Percentiles rank a stretch among this genome's conserved stretches.
These are phyloP conservation scores for Ensete ventricosum DNA, from an alignment of 176 grass and related monocot genomes.

Conservation along the genomic window DNA sequence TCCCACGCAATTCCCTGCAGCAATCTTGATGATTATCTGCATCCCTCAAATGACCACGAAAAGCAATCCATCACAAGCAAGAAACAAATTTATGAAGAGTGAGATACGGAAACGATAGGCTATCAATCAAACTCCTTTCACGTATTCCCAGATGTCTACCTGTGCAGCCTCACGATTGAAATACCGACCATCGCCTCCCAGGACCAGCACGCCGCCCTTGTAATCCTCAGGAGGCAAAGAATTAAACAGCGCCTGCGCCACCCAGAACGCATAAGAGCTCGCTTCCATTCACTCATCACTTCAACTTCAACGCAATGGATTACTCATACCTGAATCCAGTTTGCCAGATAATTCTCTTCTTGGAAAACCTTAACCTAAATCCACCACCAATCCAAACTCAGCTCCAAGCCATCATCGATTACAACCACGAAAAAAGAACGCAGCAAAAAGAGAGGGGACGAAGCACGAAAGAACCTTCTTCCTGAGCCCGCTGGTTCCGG, in stretches of 20 bases:
- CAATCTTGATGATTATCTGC: constrained; percentile 84
- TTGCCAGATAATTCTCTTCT: constrained; percentile 79
- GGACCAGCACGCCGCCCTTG: constrained; percentile 55
- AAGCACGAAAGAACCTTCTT: constrained; percentile 46
- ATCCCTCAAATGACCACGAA: background rate
- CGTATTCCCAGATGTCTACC: constrained; percentile 16
- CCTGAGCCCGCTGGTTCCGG: constrained; percentile 75
- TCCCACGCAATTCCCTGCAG: constrained; percentile 78
- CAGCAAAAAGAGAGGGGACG: background rate
- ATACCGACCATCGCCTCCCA: constrained; percentile 83
- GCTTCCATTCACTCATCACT: background rate
- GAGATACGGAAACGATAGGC: background rate
- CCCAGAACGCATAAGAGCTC: background rate
- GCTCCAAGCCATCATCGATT: background rate
- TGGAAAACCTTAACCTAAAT: constrained; percentile 89
- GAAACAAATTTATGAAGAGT: background rate
- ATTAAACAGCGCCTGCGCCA: constrained; percentile 68
- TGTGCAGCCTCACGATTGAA: constrained; percentile 78
- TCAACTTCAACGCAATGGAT: background rate
- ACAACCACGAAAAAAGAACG: background rate
- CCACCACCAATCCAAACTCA: background rate
- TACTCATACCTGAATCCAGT: constrained; percentile 77
- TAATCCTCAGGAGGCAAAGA: constrained; percentile 72
- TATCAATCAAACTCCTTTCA: background rate
- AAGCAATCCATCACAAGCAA: constrained; percentile 12